A percentile compares a stretch with the other conserved stretches of the same genome.
These are phyloP conservation scores for Solanum pimpinellifolium DNA, from an alignment of 257 asterid genomes.

Conservation along the genomic window DNA sequence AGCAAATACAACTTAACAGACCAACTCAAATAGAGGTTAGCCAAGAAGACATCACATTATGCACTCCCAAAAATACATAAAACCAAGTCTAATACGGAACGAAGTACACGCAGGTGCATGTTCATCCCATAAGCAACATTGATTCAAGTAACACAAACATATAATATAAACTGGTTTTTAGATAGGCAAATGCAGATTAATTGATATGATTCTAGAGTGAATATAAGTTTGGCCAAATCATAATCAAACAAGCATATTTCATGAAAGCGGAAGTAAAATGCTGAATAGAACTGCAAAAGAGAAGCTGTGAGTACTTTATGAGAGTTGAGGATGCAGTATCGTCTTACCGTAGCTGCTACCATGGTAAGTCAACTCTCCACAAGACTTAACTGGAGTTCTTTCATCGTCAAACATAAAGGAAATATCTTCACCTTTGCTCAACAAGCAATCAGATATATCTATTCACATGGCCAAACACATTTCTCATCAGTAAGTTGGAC, in stretches of 20 bases:
- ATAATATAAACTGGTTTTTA: neutral
- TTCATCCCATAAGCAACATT: neutral
- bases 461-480: conserved; percentile 4
- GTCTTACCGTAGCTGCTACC: conserved; percentile 28
- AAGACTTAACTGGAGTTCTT: conserved; percentile 71
- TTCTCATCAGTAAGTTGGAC: conserved; percentile 2
- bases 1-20: neutral
- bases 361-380: conserved; percentile 48
- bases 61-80: neutral
- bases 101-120: neutral
- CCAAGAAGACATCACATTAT: neutral
- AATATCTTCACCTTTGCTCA: conserved; percentile 34
- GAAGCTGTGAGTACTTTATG: neutral
- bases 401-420: conserved; percentile 32
- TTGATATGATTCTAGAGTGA: neutral
- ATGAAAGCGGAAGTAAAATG: neutral
- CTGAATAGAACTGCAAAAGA: neutral
- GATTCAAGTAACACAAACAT: neutral
- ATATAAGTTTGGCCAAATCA: neutral
- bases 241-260: neutral
- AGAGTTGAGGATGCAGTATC: neutral
- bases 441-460: conserved; percentile 39
- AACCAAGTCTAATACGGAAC: neutral
- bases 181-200: neutral
- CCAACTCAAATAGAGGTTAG: neutral